Evolutionary conservation across 2,329 filamentous ascomycete species (phyloP), one percentile per base, ranked within the genome.

Genomic region (Aspergillus quadricinctus): DNA sequence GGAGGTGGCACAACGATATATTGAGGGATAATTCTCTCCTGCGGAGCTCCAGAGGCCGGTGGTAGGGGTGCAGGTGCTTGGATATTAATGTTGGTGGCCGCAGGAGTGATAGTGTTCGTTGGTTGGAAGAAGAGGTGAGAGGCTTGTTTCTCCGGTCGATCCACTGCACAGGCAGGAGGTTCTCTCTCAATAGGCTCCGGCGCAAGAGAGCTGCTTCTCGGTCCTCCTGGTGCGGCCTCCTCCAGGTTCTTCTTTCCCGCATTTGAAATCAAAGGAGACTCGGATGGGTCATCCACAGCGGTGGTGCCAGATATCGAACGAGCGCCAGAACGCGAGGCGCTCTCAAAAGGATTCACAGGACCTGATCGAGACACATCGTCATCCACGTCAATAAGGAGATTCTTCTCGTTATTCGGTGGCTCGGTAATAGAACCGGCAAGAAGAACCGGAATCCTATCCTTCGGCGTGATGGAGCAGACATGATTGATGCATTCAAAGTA

Each of bases 1-100:
- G 84, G 80, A 6, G 86, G 83, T 50, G 85, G 80, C 3, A 87
- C 77, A 1, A 83, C 82, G 53, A 78, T 78, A 64, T 85, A 87
- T 49, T 81, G 67, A 49, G 68, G 65, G 1, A 66, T 56, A 21
- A 57, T 58, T 43, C 67, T 68, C 35, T 64, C 64, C 28, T 58
- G 56, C 27, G 61, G 57, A 10, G 82, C 83, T 58, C 86, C 85
- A 1, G 83, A 81, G 0, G 84, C 83, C 2, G 83, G 82, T 29
- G 77, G 67, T 21, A 81, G 78, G 8, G 62, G 66, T 5, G 72
- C 62, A 3, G 64, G 60, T 8, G 66, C 59, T 49, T 60, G 48
- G 9, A 59, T 46, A 48, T 57, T 57, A 19, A 62, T 56, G 8
- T 55, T 55, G 9, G 58, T 55, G 11, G 28, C 57, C 37, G 65